phyloP scores from a whole-genome alignment of 805 yeast genomes.

The Dipodascopsis tothii region DNA sequence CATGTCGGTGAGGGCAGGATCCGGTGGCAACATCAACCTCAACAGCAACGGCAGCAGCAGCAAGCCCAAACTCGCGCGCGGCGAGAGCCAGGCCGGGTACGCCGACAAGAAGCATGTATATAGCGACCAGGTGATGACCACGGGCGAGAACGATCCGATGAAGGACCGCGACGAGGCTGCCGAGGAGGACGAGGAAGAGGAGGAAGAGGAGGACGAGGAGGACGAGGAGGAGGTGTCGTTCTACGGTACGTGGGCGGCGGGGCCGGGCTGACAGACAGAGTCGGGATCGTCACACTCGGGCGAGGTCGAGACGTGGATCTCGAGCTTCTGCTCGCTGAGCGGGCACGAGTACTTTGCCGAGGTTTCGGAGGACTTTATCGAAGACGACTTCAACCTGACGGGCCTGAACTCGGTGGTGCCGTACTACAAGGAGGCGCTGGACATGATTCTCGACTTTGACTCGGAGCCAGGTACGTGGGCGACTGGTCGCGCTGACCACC shows the following conservation, averaged over 20 bases:
- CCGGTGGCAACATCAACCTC: not conserved
- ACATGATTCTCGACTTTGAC: conserved; percentile 81
- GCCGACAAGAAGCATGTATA: not conserved
- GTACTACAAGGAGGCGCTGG: conserved; percentile 83
- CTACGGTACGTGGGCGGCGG: conserved; percentile 10
- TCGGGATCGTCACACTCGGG: conserved; percentile 34
- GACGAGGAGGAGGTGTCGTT: conserved; percentile 21
- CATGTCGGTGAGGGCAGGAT: not conserved
- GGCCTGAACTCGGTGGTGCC: conserved; percentile 83
- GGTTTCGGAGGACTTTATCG: conserved; percentile 85
- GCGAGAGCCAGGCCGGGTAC: no score
- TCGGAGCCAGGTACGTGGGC: conserved; percentile 33
- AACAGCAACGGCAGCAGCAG: not conserved
- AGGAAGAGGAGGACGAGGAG: conserved; percentile 13
- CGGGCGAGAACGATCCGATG: not conserved
- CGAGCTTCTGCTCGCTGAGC: conserved; percentile 65
- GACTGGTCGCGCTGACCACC: conserved; percentile 30
- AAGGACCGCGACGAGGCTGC: conserved; percentile 3
- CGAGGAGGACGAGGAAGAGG: conserved; percentile 4
- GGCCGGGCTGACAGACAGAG: conserved; percentile 4
- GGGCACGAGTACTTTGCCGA: conserved; percentile 90
- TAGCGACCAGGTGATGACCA: conserved; percentile 2
- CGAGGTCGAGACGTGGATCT: conserved; percentile 71
- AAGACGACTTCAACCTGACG: conserved; percentile 92
- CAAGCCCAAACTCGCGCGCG: no score